Evolutionary conservation across 78 protist genomes (phyloP), one percentile per base, ranked within the genome.

Genomic region (Guillardia theta): DNA sequence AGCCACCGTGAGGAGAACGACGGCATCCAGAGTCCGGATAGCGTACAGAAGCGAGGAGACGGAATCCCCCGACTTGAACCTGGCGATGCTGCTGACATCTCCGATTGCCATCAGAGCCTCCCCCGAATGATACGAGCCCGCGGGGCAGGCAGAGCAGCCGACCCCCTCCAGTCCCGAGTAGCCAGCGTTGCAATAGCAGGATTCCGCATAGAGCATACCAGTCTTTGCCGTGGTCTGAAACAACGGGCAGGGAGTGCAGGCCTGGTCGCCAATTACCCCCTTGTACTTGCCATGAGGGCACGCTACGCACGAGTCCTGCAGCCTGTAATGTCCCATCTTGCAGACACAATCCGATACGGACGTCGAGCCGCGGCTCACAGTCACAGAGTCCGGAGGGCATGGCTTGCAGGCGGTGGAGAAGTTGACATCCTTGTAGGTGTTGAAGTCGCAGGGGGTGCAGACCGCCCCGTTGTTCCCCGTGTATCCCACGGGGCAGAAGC

Each of bases 121-220:
- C n/a, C n/a, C n/a, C n/a, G n/a, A n/a, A n/a, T n/a, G n/a, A 43
- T 70, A 70, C 41, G 33, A 33, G 27, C 83, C 83, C 33, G 41
- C 83, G 83, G 36, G 46, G 6, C 83, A 70, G 36, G 83, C 83
- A 43, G 36, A 1, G 83, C 83, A 70, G 10, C 46, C 45, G 36
- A 24, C 36, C 41, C 41, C 83, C n/a, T 70, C 83, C 41, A 43
- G 5, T 12, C 83, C 83, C 12, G 9, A 15, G 83, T 36, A 33
- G 46, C 83, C 83, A 12, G 83, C 83, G 83, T 70, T 70, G 83
- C 83, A 70, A 4, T 24, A 58, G 70, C 70, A 58, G n/a, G n/a
- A n/a, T n/a, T n/a, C n/a, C n/a, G n/a, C n/a, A n/a, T n/a, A n/a
- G n/a, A n/a, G n/a, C n/a, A n/a, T n/a, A n/a, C n/a, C n/a, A n/a